Percentiles rank a stretch among this genome's conserved stretches.
These are phyloP conservation scores for Casuarina glauca DNA, from an alignment of 306 rosid species.

Conservation along the genomic window DNA sequence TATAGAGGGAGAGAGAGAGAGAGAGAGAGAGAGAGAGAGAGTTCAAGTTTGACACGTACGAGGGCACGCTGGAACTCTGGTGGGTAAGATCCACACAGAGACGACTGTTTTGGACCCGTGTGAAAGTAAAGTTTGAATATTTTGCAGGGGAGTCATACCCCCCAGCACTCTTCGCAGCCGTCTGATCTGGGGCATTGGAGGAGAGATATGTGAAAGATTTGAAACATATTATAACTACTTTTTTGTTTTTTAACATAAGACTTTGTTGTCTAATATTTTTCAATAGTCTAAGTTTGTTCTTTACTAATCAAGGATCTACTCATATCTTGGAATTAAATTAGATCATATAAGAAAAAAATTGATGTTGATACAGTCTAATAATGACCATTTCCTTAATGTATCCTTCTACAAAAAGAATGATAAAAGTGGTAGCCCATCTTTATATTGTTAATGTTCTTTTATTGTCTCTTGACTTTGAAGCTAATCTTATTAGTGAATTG, in stretches of 20 bases:
- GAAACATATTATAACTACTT: no score
- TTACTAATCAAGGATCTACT: no score
- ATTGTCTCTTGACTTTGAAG: neutral
- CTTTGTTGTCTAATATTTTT: no score
- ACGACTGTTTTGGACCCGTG: slow-evolving; percentile 54
- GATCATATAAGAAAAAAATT: no score
- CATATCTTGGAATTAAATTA: no score
- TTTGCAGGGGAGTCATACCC: neutral
- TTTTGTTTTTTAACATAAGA: no score
- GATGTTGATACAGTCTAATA: neutral
- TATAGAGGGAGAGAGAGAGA: neutral
- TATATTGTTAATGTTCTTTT: neutral
- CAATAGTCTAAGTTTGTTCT: no score
- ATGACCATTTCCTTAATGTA: neutral
- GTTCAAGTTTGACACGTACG: slow-evolving; percentile 48
- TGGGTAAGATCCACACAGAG: slow-evolving; percentile 32
- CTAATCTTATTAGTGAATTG: neutral
- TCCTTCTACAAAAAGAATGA: neutral
- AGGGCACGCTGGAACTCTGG: slow-evolving; percentile 49
- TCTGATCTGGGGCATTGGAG: no score
- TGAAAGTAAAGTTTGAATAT: slow-evolving; percentile 11
- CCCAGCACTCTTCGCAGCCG: no score
- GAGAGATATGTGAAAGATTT: no score
- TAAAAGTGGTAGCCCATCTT: neutral
- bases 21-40: neutral